Percentiles rank a stretch among this genome's conserved stretches.
phyloP scores from a whole-genome alignment of 1,284 basidiomycete genomes.

The Wolfiporia cocos region DNA sequence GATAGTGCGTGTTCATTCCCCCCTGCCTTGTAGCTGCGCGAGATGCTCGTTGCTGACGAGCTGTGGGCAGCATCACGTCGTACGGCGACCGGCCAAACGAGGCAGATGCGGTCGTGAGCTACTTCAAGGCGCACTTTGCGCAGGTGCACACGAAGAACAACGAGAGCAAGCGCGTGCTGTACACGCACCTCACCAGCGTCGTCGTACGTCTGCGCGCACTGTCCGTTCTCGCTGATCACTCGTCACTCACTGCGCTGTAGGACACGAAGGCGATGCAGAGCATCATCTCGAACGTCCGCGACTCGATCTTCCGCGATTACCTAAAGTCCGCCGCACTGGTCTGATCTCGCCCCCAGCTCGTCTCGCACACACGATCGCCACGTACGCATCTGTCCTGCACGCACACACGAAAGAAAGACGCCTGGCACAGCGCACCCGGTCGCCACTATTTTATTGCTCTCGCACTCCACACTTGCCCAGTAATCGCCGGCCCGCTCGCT shows the following conservation, averaged over 20 bases:
- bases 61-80: slow-evolving; percentile 60
- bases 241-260: slow-evolving; percentile 29
- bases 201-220: slow-evolving; percentile 44
- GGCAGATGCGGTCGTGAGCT: slow-evolving; percentile 71
- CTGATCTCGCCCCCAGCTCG: slow-evolving; percentile 7
- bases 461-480: too few relatives aligned
- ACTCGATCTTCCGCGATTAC: slow-evolving; percentile 31
- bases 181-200: slow-evolving; percentile 75
- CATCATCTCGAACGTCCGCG: slow-evolving; percentile 65
- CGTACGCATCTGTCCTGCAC: too few relatives aligned
- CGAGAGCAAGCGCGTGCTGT: slow-evolving; percentile 69
- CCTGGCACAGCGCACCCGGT: too few relatives aligned
- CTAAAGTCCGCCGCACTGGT: slow-evolving; percentile 29
- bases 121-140: slow-evolving; percentile 79
- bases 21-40: too few relatives aligned
- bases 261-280: slow-evolving; percentile 77
- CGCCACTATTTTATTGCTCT: too few relatives aligned
- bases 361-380: too few relatives aligned
- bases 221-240: slow-evolving; percentile 1
- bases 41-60: background rate
- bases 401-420: too few relatives aligned
- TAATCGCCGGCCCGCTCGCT: too few relatives aligned
- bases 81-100: slow-evolving; percentile 76
- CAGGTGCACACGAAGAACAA: slow-evolving; percentile 77
- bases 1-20: slow-evolving; percentile 61